Base-by-base conservation (phyloP, 1,139 yeast species). In the Spathaspora sp. region DNA sequence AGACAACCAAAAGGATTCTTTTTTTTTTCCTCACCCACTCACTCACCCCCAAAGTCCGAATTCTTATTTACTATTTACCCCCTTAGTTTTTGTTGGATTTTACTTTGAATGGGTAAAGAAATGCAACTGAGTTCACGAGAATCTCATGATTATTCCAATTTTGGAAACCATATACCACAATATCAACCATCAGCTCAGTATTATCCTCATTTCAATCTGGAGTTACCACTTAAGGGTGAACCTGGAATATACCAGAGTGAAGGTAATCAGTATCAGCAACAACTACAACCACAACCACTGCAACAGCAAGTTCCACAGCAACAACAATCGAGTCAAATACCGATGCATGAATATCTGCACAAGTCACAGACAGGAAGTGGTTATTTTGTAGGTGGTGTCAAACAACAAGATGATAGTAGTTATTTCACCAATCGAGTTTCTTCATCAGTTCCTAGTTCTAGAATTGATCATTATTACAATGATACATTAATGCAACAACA, bases 381-480 rank as follows among this genome's bases (percentile, higher is more conserved):
- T 17, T 34, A 34, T 34, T 34, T 34, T 8, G 38, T 9, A 26
- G 10, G 29, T 10, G 38, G 17, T 17, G 38, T 34, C 7, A 34
- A 34, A 34, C 34, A n/a, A 13, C 38, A 34, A 9, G 38, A 34
- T 34, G 38, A 34, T 34, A 3, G 7, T 16, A 49, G 43, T 3
- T 53, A 51, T 38, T 53, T 53, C 42, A 39, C 52, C 2, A 42
- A 41, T 41, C 29, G 49, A 27, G 43, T 47, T 7, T 49, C 54
- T 8, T 20, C 50, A 10, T 50, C 56, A 2, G 56, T 51, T 4
- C 56, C 56, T 15, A 51, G 55, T 3, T 53, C 56, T 8, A 45
- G 48, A 29, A 49, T 51, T 16, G 56, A 53, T 11, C 40, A 40
- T 26, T 43, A 40, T 24, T 34, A 47, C 26, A 42, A 41, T 13